These are phyloP conservation scores for Rhodotorula sp. DNA, from an alignment of 1,284 basidiomycete species.

Conservation along the genomic window DNA sequence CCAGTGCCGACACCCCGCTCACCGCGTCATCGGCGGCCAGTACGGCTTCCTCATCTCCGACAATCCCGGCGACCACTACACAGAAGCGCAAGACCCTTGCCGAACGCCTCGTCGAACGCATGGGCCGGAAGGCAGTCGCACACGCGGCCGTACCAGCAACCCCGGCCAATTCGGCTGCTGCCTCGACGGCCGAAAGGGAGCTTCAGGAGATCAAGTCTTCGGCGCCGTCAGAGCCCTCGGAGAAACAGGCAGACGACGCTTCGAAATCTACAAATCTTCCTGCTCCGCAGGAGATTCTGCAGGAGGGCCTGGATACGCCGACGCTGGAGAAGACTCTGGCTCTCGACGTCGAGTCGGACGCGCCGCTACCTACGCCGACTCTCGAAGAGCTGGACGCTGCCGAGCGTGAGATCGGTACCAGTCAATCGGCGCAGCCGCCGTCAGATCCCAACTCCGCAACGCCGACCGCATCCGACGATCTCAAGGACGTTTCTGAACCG, in stretches of 20 bases:
- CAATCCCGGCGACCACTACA: background rate
- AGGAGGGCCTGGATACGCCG: background rate
- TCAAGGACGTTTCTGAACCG: too few relatives aligned
- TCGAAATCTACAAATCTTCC: too few relatives aligned
- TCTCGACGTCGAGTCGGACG: background rate
- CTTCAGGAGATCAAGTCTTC: background rate
- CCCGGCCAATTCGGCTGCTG: background rate
- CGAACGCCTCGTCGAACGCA: constrained; percentile 37
- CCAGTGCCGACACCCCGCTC: background rate
- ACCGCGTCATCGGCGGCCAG: background rate
- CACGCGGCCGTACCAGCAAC: background rate
- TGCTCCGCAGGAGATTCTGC: background rate
- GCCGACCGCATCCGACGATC: too few relatives aligned
- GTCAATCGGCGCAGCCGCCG: background rate
- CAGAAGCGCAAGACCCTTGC: constrained; percentile 35
- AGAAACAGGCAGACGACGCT: background rate
- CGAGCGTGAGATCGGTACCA: constrained; percentile 13
- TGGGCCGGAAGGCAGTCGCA: constrained; percentile 7
- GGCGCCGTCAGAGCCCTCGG: background rate
- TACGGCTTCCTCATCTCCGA: background rate
- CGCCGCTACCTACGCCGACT: background rate
- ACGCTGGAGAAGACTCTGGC: constrained; percentile 2
- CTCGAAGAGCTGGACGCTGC: constrained; percentile 18
- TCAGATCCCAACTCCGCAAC: background rate
- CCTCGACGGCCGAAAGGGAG: background rate